Conservation (phyloP, 2,329 filamentous ascomycete genomes). For the Ceratocystis ficicola region DNA sequence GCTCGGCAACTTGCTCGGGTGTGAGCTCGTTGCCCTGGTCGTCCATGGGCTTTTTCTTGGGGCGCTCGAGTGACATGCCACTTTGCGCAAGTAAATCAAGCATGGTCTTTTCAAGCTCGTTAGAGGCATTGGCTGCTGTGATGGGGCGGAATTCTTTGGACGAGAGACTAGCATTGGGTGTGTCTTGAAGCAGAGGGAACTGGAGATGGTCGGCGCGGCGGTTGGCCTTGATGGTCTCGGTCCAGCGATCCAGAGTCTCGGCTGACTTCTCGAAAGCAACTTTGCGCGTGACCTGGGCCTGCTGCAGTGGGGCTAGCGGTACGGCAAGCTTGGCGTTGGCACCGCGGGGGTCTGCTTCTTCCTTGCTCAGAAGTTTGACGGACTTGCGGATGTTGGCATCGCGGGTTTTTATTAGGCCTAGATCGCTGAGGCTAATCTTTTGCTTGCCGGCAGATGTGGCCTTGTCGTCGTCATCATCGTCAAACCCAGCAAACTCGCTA, state of each 20-base stretch:
- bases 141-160: slow-evolving; percentile 54
- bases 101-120: slow-evolving; percentile 75
- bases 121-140: slow-evolving; percentile 51
- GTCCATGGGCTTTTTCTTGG: slow-evolving; percentile 33
- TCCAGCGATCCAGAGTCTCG: slow-evolving; percentile 81
- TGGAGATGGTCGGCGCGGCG: slow-evolving; percentile 78
- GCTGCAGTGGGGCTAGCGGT: slow-evolving; percentile 72
- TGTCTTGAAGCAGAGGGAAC: slow-evolving; percentile 71
- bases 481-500: slow-evolving; percentile 54
- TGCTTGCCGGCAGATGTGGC: slow-evolving; percentile 38
- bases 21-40: slow-evolving; percentile 48
- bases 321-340: slow-evolving; percentile 58
- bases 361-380: slow-evolving; percentile 59
- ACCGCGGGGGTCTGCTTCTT: slow-evolving; percentile 39
- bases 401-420: slow-evolving; percentile 56
- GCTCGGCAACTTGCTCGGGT: slow-evolving; percentile 57
- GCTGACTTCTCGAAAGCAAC: slow-evolving; percentile 86
- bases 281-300: slow-evolving; percentile 68
- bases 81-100: slow-evolving; percentile 83
- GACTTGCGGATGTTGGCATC: slow-evolving; percentile 68
- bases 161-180: slow-evolving; percentile 47
- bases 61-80: slow-evolving; percentile 50
- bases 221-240: slow-evolving; percentile 89
- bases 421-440: slow-evolving; percentile 63
- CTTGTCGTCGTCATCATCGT: slow-evolving; percentile 37